Evolutionary conservation across 2,329 filamentous ascomycete genomes (phyloP).

Genomic region (Fusarium kyushuense): DNA sequence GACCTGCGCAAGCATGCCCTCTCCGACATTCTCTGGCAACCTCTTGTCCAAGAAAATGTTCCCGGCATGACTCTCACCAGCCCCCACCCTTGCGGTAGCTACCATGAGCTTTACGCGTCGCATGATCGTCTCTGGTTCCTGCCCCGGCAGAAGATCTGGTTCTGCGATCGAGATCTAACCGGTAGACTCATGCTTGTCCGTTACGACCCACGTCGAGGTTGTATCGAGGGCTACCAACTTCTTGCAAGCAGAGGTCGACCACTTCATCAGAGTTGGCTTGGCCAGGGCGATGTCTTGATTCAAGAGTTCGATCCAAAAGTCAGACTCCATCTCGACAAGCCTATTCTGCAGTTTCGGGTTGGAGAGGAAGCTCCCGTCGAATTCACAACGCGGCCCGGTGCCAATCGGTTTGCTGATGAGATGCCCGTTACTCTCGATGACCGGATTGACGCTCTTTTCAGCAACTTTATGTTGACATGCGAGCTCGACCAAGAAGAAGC

Average conservation of each 20-base stretch:
- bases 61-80: slow-evolving; percentile 65
- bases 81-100: slow-evolving; percentile 71
- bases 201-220: slow-evolving; percentile 78
- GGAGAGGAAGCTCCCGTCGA: slow-evolving; percentile 14
- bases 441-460: slow-evolving; percentile 66
- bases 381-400: slow-evolving; percentile 35
- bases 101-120: slow-evolving; percentile 76
- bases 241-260: slow-evolving; percentile 71
- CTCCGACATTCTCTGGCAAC: slow-evolving; percentile 79
- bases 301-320: slow-evolving; percentile 78
- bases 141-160: slow-evolving; percentile 84
- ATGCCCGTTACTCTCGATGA: slow-evolving; percentile 65
- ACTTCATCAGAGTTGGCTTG: slow-evolving; percentile 72
- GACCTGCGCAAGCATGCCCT: slow-evolving; percentile 68
- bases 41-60: slow-evolving; percentile 75
- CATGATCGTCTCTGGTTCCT: slow-evolving; percentile 90
- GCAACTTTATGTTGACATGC: slow-evolving; percentile 75
- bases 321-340: slow-evolving; percentile 78
- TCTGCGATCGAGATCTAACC: slow-evolving; percentile 77
- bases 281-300: slow-evolving; percentile 74
- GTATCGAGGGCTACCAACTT: slow-evolving; percentile 84
- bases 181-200: slow-evolving; percentile 82
- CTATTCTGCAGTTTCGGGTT: slow-evolving; percentile 70
- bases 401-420: slow-evolving; percentile 61
- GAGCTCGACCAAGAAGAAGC: slow-evolving; percentile 56